Percentiles rank a stretch among this genome's conserved stretches.
Evolutionary conservation across 1,139 yeast species (phyloP).

Genomic region (Hyphopichia wangnamkhiaoensis): DNA sequence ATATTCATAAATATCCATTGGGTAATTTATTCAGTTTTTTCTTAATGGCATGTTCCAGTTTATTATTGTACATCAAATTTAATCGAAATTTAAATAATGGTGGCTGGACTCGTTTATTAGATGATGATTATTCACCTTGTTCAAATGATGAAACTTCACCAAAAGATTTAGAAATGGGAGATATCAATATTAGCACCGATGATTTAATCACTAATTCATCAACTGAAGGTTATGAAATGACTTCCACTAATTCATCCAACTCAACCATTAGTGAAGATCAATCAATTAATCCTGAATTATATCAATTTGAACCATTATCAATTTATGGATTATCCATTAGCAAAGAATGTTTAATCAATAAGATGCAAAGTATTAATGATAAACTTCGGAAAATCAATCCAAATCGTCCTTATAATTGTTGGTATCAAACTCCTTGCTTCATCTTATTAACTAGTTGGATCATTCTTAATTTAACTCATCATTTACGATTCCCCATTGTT

Average conservation of each 20-base stretch:
- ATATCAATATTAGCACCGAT: background rate
- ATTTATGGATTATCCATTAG: no score
- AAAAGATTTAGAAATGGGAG: no score
- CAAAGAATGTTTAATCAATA: no score
- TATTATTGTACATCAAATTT: constrained; percentile 7
- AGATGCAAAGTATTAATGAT: constrained; percentile 7
- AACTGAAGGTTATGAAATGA: no score
- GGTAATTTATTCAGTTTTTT: constrained; percentile 16
- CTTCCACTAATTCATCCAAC: no score
- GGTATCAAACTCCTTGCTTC: constrained; percentile 29
- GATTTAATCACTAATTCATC: background rate
- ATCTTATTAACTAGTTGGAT: constrained; percentile 38
- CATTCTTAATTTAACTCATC: constrained; percentile 40
- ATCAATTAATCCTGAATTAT: background rate
- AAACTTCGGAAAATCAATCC: constrained; percentile 8
- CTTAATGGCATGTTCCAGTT: constrained; percentile 11
- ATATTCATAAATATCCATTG: constrained; percentile 8
- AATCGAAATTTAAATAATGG: no score
- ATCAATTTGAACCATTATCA: background rate
- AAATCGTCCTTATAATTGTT: constrained; percentile 18
- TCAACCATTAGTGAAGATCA: background rate
- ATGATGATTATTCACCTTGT: no score
- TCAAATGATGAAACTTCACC: no score
- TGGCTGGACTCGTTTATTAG: no score
- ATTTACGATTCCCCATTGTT: constrained; percentile 29